phyloP scores from a whole-genome alignment of 257 asterid species.

The Handroanthus guayacan region DNA sequence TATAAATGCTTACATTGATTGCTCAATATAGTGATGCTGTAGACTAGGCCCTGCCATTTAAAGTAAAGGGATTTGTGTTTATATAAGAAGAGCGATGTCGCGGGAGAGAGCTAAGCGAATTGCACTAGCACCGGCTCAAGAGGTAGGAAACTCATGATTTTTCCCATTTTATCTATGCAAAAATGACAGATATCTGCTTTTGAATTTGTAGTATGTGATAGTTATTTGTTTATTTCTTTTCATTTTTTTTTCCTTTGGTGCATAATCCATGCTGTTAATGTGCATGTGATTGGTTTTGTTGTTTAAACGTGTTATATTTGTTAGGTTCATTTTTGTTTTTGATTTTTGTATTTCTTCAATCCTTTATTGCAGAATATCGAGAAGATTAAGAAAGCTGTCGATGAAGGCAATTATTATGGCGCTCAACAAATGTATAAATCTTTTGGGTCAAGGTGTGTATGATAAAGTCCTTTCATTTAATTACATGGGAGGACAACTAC shows the following conservation, averaged over 20 bases:
- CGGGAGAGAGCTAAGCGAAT: slow-evolving; percentile 75
- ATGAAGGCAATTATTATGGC: slow-evolving; percentile 90
- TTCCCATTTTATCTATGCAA: slow-evolving; percentile 13
- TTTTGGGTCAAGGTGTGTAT: slow-evolving; percentile 73
- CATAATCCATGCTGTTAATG: not conserved
- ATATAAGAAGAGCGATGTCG: slow-evolving; percentile 54
- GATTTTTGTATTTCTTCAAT: not conserved
- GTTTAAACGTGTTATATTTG: slow-evolving; percentile 3
- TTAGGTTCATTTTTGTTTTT: not conserved
- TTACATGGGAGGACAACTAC: slow-evolving; percentile 48
- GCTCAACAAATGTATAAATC: slow-evolving; percentile 99
- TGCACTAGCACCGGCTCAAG: slow-evolving; percentile 70
- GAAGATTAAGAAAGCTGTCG: slow-evolving; percentile 75
- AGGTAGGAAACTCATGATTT: slow-evolving; percentile 51
- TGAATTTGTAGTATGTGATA: not conserved
- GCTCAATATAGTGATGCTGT: slow-evolving; percentile 5
- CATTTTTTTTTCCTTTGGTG: not conserved
- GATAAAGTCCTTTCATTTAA: slow-evolving; percentile 3
- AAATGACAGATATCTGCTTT: not conserved
- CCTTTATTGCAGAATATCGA: slow-evolving; percentile 65
- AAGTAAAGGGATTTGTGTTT: not conserved
- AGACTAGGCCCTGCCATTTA: not conserved
- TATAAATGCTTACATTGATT: slow-evolving; percentile 10
- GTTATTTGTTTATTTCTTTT: not conserved
- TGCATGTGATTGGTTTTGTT: slow-evolving; percentile 3